These are phyloP conservation scores for Pterula multifida DNA, from an alignment of 1,284 basidiomycete species.

Conservation along the genomic window DNA sequence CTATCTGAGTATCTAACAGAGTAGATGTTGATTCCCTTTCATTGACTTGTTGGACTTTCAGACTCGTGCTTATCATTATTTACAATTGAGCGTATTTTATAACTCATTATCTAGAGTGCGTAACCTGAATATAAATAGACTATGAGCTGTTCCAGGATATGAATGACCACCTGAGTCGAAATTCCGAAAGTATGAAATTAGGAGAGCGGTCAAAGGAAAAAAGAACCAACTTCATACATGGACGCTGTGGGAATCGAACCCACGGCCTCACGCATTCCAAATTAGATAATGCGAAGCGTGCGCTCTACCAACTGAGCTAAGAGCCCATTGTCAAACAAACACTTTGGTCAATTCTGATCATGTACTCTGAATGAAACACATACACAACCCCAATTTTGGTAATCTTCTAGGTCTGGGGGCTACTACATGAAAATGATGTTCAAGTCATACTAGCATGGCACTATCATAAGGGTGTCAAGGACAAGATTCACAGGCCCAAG, in stretches of 20 bases:
- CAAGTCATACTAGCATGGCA: no score
- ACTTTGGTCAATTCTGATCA: neutral
- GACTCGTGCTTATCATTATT: no score
- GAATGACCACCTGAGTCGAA: no score
- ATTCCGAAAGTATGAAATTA: neutral
- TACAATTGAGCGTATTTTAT: no score
- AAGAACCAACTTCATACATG: conserved; percentile 14
- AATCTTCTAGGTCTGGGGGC: neutral
- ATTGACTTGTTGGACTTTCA: no score
- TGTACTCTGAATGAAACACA: neutral
- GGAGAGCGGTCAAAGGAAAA: neutral
- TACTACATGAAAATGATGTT: neutral
- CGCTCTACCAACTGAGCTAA: conserved; percentile 29
- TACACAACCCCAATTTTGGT: neutral
- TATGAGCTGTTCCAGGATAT: no score
- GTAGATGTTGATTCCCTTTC: no score
- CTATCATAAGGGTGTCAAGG: no score
- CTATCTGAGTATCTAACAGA: no score
- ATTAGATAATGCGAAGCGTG: conserved; percentile 22
- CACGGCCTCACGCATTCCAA: conserved; percentile 25
- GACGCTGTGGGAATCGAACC: conserved; percentile 26
- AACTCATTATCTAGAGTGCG: no score
- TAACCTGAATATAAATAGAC: no score
- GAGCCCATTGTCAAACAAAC: conserved; percentile 10
- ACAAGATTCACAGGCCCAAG: no score